phyloP scores from a whole-genome alignment of 495 filamentous ascomycete genomes.

The Annulohypoxylon maeteangense region DNA sequence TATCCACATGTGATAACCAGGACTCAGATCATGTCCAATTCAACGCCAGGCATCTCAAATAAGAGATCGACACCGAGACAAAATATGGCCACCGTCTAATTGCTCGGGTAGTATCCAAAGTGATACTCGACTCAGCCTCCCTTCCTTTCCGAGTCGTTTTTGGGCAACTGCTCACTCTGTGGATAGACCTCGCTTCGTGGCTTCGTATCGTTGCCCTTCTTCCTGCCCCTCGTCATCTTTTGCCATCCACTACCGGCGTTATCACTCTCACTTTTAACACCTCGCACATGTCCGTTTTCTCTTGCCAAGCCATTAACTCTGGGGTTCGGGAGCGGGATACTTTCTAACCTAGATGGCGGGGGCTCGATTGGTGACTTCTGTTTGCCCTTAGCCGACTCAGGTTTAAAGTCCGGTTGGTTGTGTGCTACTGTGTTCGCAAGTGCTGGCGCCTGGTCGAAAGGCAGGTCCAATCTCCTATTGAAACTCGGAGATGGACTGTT shows the following conservation, averaged over 20 bases:
- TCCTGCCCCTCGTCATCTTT: conserved; percentile 55
- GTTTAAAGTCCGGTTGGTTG: conserved; percentile 41
- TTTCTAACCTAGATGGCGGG: conserved; percentile 31
- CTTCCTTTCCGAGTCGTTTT: conserved; percentile 62
- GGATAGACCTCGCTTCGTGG: conserved; percentile 44
- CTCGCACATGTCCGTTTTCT: conserved; percentile 60
- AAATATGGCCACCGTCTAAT: conserved; percentile 20
- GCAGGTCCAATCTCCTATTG: conserved; percentile 51
- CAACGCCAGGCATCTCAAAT: conserved; percentile 28
- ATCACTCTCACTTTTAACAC: conserved; percentile 62
- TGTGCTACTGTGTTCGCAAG: conserved; percentile 35
- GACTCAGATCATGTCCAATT: conserved; percentile 38
- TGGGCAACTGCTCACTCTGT: conserved; percentile 60
- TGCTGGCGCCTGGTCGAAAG: conserved; percentile 34
- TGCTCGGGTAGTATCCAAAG: conserved; percentile 41
- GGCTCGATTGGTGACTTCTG: conserved; percentile 38
- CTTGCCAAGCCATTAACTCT: conserved; percentile 49
- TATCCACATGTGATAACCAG: conserved; percentile 37
- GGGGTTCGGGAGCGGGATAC: conserved; percentile 44
- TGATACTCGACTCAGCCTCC: conserved; percentile 55
- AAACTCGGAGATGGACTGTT: conserved; percentile 62
- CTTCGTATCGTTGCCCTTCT: conserved; percentile 58
- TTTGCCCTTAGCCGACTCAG: conserved; percentile 49
- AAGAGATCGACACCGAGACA: conserved; percentile 26
- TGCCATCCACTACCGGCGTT: conserved; percentile 56